Evolutionary conservation across 2,329 filamentous ascomycete genomes (phyloP).

Genomic region (Phyllosticta paracitricarpa): DNA sequence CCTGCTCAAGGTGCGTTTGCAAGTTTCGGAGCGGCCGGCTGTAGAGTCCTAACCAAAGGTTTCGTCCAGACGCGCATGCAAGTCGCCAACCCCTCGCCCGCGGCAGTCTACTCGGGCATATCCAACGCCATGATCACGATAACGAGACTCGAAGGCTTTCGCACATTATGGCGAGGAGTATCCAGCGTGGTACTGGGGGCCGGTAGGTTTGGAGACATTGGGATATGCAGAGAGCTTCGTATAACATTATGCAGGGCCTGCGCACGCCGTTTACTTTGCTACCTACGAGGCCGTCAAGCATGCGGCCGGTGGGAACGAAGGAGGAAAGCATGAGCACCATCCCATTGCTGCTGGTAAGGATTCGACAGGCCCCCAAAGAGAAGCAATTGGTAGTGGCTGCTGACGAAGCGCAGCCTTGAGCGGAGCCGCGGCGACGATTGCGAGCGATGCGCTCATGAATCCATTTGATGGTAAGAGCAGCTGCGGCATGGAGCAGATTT

Average conservation of each 20-base stretch:
- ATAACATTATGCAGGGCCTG: slow-evolving; percentile 57
- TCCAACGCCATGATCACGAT: slow-evolving; percentile 90
- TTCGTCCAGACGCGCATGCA: slow-evolving; percentile 82
- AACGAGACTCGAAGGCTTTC: slow-evolving; percentile 75
- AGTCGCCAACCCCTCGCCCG: slow-evolving; percentile 73
- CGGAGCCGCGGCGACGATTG: slow-evolving; percentile 89
- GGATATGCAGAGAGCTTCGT: neutral
- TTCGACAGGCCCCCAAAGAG: neutral
- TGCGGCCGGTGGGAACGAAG: slow-evolving; percentile 82
- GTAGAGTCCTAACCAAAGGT: neutral
- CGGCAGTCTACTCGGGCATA: slow-evolving; percentile 78
- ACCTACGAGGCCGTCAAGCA: slow-evolving; percentile 98
- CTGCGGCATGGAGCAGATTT: neutral
- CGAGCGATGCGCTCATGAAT: slow-evolving; percentile 98
- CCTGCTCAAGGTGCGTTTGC: slow-evolving; percentile 71
- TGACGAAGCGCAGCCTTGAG: slow-evolving; percentile 60
- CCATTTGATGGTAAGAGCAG: slow-evolving; percentile 77
- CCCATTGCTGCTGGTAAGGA: slow-evolving; percentile 76
- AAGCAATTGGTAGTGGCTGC: slow-evolving; percentile 14
- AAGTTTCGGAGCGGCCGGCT: neutral
- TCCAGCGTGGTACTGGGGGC: slow-evolving; percentile 94
- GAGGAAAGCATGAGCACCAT: slow-evolving; percentile 79
- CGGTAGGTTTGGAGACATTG: slow-evolving; percentile 43
- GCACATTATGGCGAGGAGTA: slow-evolving; percentile 91
- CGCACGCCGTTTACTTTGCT: slow-evolving; percentile 95